A percentile compares a stretch with the other conserved stretches of the same genome.
Evolutionary conservation across 73 alveolate species (phyloP).

Genomic region (Symbiodinium pilosum): DNA sequence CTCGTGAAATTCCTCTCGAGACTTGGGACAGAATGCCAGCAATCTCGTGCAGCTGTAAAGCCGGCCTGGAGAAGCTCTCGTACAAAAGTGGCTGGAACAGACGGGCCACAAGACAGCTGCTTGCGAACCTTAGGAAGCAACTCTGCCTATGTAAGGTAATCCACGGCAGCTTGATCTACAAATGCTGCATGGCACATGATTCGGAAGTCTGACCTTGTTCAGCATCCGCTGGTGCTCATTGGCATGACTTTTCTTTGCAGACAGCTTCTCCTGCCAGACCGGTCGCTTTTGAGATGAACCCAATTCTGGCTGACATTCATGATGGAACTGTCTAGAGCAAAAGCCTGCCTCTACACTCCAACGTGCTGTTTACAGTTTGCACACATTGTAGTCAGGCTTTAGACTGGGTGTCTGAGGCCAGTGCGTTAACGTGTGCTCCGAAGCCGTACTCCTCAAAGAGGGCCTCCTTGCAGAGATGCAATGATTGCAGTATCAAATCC

Average conservation of each 20-base stretch:
- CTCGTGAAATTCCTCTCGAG: slow-evolving; percentile 41
- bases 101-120: neutral
- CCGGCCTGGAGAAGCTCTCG: slow-evolving; percentile 32
- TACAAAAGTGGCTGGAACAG: slow-evolving; percentile 26
- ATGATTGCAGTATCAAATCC: too few species aligned
- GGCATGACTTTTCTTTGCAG: slow-evolving; percentile 56
- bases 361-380: too few species aligned
- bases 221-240: slow-evolving; percentile 32
- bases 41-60: too few species aligned
- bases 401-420: neutral
- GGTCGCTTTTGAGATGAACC: neutral
- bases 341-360: too few species aligned
- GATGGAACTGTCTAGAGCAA: too few species aligned
- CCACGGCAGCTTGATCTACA: neutral
- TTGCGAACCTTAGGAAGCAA: slow-evolving; percentile 29
- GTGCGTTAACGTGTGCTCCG: slow-evolving; percentile 45
- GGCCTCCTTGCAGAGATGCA: slow-evolving; percentile 8
- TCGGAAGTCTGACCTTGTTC: neutral
- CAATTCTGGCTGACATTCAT: too few species aligned
- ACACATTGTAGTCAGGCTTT: too few species aligned
- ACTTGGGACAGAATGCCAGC: too few species aligned
- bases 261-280: slow-evolving; percentile 28
- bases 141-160: too few species aligned
- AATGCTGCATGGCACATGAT: neutral
- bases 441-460: slow-evolving; percentile 37